These are phyloP conservation scores for Hymenoscyphus infarciens DNA, from an alignment of 2,329 filamentous ascomycete genomes.

Conservation along the genomic window DNA sequence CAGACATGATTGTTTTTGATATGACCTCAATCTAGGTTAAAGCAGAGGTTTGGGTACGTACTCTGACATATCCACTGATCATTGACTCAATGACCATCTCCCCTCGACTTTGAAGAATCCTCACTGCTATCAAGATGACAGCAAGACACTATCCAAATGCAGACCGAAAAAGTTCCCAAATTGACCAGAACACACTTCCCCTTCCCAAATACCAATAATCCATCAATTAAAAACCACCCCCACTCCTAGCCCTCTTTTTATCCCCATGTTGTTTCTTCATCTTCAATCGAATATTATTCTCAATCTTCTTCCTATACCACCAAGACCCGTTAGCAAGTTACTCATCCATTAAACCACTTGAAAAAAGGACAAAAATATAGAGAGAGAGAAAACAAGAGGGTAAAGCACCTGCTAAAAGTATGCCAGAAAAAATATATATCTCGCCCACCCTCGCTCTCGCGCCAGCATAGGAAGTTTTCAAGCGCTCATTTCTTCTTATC, in stretches of 20 bases:
- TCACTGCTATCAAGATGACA: neutral
- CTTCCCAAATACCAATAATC: neutral
- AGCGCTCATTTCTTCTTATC: too few relatives aligned
- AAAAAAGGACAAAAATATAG: too few relatives aligned
- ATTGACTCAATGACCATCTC: too few relatives aligned
- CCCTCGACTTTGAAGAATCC: too few relatives aligned
- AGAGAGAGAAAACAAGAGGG: neutral
- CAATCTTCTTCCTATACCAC: slow-evolving; percentile 28
- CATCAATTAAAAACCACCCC: neutral
- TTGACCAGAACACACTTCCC: neutral
- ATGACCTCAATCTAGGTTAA: too few relatives aligned
- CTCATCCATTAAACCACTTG: too few relatives aligned
- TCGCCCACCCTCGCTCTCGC: too few relatives aligned
- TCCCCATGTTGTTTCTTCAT: slow-evolving; percentile 35
- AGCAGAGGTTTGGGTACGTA: too few relatives aligned
- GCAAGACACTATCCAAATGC: neutral
- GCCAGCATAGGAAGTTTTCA: neutral
- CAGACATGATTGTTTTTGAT: too few relatives aligned
- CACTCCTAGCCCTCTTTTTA: slow-evolving; percentile 31
- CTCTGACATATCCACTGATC: too few relatives aligned
- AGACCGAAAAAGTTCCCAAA: neutral
- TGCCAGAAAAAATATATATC: too few relatives aligned
- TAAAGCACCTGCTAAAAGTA: too few relatives aligned
- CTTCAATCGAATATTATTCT: slow-evolving; percentile 31
- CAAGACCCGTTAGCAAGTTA: neutral